Conservation (phyloP, 768 basidiomycete genomes). For the Tricholoma saponaceum region DNA sequence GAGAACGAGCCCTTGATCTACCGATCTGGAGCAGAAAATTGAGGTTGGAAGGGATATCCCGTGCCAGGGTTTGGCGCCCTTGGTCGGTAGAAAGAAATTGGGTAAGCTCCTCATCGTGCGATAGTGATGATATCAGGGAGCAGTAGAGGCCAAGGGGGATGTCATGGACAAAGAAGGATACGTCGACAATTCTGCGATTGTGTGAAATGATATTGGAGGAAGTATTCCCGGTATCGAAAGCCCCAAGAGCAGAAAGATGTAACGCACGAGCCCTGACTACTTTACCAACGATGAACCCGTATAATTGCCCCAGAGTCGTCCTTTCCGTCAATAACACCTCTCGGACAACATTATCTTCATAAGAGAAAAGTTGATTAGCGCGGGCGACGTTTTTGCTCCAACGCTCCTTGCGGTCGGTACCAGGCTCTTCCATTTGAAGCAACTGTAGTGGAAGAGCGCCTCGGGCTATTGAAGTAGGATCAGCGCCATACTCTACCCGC, state of each 20-base stretch:
- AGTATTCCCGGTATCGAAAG: slow-evolving; percentile 36
- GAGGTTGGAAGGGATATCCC: slow-evolving; percentile 49
- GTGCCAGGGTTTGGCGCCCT: slow-evolving; percentile 46
- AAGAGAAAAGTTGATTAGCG: slow-evolving; percentile 49
- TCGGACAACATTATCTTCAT: slow-evolving; percentile 51
- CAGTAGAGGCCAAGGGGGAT: slow-evolving; percentile 65
- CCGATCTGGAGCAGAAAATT: slow-evolving; percentile 53
- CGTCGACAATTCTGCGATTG: slow-evolving; percentile 52
- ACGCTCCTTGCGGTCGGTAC: slow-evolving; percentile 36
- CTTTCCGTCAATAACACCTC: slow-evolving; percentile 66
- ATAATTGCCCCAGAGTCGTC: slow-evolving; percentile 65
- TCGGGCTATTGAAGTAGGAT: slow-evolving; percentile 24
- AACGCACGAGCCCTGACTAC: slow-evolving; percentile 59
- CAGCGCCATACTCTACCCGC: slow-evolving; percentile 51
- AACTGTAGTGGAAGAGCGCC: slow-evolving; percentile 40
- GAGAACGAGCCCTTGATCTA: slow-evolving; percentile 51
- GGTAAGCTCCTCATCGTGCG: slow-evolving; percentile 54
- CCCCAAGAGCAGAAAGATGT: slow-evolving; percentile 50
- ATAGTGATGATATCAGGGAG: slow-evolving; percentile 53
- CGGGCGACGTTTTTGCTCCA: slow-evolving; percentile 41
- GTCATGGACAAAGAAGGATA: slow-evolving; percentile 60
- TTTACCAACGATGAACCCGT: slow-evolving; percentile 72
- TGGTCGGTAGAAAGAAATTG: slow-evolving; percentile 44
- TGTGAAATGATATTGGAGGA: slow-evolving; percentile 47
- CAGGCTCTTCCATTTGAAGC: slow-evolving; percentile 42